A percentile compares a stretch with the other conserved stretches of the same genome.
phyloP scores from a whole-genome alignment of 1,139 yeast species.

The Suhomyces taliae region DNA sequence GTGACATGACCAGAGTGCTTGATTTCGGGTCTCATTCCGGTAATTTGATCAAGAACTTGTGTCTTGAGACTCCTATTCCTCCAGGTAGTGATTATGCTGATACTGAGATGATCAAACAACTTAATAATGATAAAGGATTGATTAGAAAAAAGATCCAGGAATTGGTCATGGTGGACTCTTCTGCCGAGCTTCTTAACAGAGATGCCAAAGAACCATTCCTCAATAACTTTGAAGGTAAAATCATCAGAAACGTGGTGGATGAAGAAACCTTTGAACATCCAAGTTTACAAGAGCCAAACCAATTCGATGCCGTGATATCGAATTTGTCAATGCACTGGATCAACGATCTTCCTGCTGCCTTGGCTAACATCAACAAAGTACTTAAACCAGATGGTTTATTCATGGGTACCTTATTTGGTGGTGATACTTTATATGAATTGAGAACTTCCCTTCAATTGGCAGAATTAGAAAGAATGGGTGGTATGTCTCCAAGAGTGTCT shows the following conservation, averaged over 20 bases:
- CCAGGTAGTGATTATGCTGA: constrained; percentile 34
- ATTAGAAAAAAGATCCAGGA: constrained; percentile 56
- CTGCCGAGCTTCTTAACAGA: constrained; percentile 51
- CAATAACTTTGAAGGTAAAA: constrained; percentile 39
- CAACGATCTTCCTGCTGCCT: constrained; percentile 70
- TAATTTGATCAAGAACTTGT: constrained; percentile 43
- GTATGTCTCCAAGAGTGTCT: constrained; percentile 76
- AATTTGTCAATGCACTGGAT: constrained; percentile 83
- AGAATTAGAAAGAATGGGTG: constrained; percentile 76
- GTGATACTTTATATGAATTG: constrained; percentile 79
- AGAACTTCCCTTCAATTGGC: constrained; percentile 81
- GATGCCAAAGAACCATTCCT: constrained; percentile 41
- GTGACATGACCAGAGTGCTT: constrained; percentile 58
- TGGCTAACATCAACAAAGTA: constrained; percentile 57
- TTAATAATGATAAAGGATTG: constrained; percentile 51
- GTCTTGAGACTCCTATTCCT: constrained; percentile 28
- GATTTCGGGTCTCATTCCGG: constrained; percentile 81
- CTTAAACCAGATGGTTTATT: constrained; percentile 81
- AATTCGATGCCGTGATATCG: constrained; percentile 72
- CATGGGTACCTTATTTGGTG: constrained; percentile 82
- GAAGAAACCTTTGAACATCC: constrained; percentile 60
- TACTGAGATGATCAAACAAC: constrained; percentile 31
- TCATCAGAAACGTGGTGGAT: constrained; percentile 57
- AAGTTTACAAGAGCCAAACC: constrained; percentile 35
- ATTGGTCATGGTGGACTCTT: constrained; percentile 69